A percentile compares a stretch with the other conserved stretches of the same genome.
Evolutionary conservation across 495 filamentous ascomycete species (phyloP).

Genomic region (Trichoderma erinaceum): DNA sequence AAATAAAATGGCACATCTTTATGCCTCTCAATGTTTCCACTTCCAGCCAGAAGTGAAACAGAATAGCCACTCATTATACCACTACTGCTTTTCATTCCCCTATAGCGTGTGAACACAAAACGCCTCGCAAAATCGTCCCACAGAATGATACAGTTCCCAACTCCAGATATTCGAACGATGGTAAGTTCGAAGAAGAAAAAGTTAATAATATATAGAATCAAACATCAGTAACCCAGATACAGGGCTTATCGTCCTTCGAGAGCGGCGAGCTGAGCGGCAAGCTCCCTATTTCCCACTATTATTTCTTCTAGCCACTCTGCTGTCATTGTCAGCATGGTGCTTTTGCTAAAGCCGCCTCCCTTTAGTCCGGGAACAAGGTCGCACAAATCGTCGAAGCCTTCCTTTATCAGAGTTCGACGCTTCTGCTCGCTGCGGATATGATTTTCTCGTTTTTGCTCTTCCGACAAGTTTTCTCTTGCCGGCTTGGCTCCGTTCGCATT

Average conservation of each 20-base stretch:
- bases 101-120: neutral
- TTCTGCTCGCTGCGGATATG: conserved; percentile 89
- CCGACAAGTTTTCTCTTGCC: conserved; percentile 68
- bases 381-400: conserved; percentile 68
- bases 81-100: neutral
- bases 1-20: neutral
- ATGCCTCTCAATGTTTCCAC: neutral
- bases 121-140: conserved; percentile 8
- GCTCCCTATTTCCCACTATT: conserved; percentile 56
- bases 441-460: conserved; percentile 79
- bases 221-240: neutral
- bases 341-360: conserved; percentile 70
- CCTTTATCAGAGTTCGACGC: conserved; percentile 68
- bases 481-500: conserved; percentile 36
- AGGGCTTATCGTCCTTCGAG: conserved; percentile 8
- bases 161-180: neutral
- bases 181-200: neutral
- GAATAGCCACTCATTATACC: conserved; percentile 5
- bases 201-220: neutral
- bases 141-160: conserved; percentile 5
- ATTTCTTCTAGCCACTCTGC: conserved; percentile 69
- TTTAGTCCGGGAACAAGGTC: conserved; percentile 65
- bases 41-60: neutral
- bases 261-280: conserved; percentile 37
- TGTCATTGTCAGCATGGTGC: conserved; percentile 62